A percentile compares a stretch with the other conserved stretches of the same genome.
Conservation (phyloP, 208 protist species). For the Trichomonas tenax region DNA sequence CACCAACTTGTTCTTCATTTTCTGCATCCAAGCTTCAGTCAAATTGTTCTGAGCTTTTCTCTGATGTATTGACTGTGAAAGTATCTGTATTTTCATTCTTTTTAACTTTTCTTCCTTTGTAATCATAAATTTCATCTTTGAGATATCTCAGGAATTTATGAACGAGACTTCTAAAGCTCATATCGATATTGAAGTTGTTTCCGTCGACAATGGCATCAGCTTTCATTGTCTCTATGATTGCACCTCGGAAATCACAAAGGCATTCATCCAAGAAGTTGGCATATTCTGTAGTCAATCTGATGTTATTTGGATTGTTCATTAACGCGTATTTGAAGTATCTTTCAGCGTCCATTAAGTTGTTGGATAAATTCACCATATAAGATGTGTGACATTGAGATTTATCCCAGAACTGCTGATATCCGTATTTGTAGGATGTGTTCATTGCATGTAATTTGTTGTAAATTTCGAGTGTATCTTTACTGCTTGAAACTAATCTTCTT, state of each 20-base stretch:
- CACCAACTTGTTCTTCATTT: background rate
- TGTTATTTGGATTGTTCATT: background rate
- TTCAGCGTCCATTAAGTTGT: background rate
- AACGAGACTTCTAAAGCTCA: background rate
- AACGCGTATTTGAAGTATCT: background rate
- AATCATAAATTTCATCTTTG: background rate
- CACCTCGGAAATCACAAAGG: background rate
- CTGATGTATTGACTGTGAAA: background rate
- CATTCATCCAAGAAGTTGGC: background rate
- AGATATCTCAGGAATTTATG: background rate
- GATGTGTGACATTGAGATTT: background rate
- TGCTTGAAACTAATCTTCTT: background rate
- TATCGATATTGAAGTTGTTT: background rate
- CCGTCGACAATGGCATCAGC: background rate
- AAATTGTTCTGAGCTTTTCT: background rate
- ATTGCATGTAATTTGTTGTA: background rate
- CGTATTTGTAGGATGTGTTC: background rate
- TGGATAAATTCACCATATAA: background rate
- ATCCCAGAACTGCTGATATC: background rate
- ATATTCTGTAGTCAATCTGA: background rate
- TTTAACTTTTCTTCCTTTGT: background rate
- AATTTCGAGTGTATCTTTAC: background rate
- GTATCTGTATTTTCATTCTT: background rate
- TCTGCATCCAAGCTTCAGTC: background rate
- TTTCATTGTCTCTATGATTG: background rate